Evolutionary conservation across 2,329 filamentous ascomycete species (phyloP).

Genomic region (Pseudogymnoascus sp.): DNA sequence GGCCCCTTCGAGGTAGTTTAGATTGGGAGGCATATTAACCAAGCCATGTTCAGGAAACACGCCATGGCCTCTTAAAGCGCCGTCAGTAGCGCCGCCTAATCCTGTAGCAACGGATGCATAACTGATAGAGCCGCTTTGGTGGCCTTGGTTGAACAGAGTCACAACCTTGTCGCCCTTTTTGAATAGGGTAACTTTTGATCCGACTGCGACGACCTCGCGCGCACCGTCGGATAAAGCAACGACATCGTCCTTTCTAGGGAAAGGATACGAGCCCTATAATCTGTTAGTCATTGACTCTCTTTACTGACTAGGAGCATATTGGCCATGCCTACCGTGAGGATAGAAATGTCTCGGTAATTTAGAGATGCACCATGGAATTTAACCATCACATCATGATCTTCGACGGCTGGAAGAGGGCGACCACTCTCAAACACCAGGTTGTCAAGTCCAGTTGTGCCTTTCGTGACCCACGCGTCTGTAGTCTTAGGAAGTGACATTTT

Average conservation of each 20-base stretch:
- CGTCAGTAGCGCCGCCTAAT: constrained; percentile 48
- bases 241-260: constrained; percentile 19
- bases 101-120: constrained; percentile 34
- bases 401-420: constrained; percentile 34
- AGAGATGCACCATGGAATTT: constrained; percentile 38
- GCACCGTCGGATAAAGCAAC: constrained; percentile 36
- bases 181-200: constrained; percentile 49
- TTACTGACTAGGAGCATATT: background rate
- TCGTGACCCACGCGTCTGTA: constrained; percentile 41
- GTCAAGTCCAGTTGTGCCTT: constrained; percentile 43
- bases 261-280: constrained; percentile 23
- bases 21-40: constrained; percentile 47
- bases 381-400: constrained; percentile 49
- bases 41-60: constrained; percentile 51
- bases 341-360: constrained; percentile 35
- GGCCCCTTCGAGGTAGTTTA: constrained; percentile 41
- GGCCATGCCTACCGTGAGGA: constrained; percentile 26
- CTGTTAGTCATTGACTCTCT: background rate
- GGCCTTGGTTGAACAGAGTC: constrained; percentile 50
- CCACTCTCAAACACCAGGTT: constrained; percentile 37
- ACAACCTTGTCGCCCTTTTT: constrained; percentile 53
- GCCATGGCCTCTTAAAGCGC: constrained; percentile 42
- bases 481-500: constrained; percentile 22
- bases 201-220: constrained; percentile 44
- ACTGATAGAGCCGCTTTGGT: constrained; percentile 24